Evolutionary conservation across 441 rosid species (phyloP).

Genomic region (Viola pubescens): DNA sequence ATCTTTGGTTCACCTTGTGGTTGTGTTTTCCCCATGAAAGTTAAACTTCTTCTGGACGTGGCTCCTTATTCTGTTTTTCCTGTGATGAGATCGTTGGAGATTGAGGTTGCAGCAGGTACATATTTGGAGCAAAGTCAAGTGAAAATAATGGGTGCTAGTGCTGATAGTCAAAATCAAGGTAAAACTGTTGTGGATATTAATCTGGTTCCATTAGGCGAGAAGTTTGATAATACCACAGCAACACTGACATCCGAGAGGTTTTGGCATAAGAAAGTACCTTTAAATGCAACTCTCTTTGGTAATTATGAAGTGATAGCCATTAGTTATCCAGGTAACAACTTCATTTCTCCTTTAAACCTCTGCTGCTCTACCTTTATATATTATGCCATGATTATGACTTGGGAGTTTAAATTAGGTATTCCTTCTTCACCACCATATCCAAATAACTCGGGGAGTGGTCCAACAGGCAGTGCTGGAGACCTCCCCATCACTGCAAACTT

Average conservation of each 20-base stretch:
- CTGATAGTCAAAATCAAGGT: conserved; percentile 83
- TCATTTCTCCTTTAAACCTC: conserved; percentile 13
- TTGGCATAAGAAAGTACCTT: conserved; percentile 60
- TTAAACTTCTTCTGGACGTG: conserved; percentile 70
- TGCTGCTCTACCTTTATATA: conserved; percentile 12
- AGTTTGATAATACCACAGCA: conserved; percentile 94
- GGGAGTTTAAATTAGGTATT: conserved; percentile 43
- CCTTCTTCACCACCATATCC: conserved; percentile 74
- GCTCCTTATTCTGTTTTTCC: conserved; percentile 85
- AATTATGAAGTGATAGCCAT: conserved; percentile 60
- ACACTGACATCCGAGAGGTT: conserved; percentile 67
- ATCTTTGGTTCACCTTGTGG: conserved; percentile 96
- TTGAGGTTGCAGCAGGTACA: conserved; percentile 86
- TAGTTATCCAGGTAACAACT: conserved; percentile 70
- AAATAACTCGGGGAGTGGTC: conserved; percentile 43
- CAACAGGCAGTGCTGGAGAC: conserved; percentile 53
- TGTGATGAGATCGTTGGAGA: conserved; percentile 75
- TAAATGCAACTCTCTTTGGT: conserved; percentile 74
- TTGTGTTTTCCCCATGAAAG: conserved; percentile 93
- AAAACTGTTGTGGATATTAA: conserved; percentile 74
- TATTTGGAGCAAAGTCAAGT: conserved; percentile 96
- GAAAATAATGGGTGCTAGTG: conserved; percentile 91
- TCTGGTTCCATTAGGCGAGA: conserved; percentile 94
- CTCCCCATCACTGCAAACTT: conserved; percentile 65
- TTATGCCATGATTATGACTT: conserved; percentile 16